Evolutionary conservation across 1,139 yeast genomes (phyloP).

Genomic region (Wickerhamomyces sp.): DNA sequence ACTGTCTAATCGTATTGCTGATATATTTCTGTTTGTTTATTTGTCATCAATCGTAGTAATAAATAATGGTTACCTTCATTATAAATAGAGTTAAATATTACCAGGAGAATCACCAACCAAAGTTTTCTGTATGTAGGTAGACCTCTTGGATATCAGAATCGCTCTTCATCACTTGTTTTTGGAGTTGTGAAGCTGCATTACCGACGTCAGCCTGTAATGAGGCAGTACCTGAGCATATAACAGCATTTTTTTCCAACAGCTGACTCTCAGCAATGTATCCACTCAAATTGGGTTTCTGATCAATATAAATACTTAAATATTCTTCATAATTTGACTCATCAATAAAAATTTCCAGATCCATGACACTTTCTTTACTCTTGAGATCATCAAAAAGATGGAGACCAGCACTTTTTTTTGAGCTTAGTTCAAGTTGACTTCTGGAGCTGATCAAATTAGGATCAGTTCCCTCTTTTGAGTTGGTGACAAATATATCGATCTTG

Average conservation of each 20-base stretch:
- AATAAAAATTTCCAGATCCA: not conserved
- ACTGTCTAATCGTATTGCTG: too few species aligned
- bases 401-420: not conserved
- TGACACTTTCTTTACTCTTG: not conserved
- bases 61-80: not conserved
- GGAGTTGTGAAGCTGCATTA: constrained; percentile 37
- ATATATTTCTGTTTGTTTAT: too few species aligned
- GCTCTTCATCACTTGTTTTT: constrained; percentile 23
- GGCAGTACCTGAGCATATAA: constrained; percentile 49
- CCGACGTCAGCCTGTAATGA: constrained; percentile 42
- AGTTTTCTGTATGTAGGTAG: constrained; percentile 53
- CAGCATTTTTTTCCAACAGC: constrained; percentile 36
- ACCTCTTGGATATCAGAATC: constrained; percentile 36
- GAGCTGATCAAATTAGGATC: constrained; percentile 3
- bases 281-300: constrained; percentile 34
- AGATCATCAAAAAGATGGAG: not conserved
- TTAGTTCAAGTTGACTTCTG: not conserved
- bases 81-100: not conserved
- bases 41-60: not conserved
- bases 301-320: constrained; percentile 7
- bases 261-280: constrained; percentile 11
- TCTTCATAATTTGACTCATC: constrained; percentile 2
- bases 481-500: constrained; percentile 17
- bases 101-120: constrained; percentile 41
- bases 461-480: constrained; percentile 9